phyloP scores from a whole-genome alignment of 768 basidiomycete genomes.

The Tubosaeta sp. region DNA sequence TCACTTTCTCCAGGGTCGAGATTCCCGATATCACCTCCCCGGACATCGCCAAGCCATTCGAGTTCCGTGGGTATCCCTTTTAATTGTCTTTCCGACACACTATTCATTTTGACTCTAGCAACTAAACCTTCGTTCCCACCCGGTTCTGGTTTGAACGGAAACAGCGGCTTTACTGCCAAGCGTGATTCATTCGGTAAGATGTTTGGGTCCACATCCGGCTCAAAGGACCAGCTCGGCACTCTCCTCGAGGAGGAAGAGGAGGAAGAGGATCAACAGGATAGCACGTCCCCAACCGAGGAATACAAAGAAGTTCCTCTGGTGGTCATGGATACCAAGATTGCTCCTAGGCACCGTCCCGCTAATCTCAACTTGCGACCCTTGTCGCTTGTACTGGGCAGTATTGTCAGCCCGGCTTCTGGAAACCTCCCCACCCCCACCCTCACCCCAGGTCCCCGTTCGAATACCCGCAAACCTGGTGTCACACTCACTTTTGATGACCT shows the following conservation, averaged over 20 bases:
- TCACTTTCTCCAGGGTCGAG: slow-evolving; percentile 71
- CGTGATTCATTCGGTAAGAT: slow-evolving; percentile 80
- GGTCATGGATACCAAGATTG: slow-evolving; percentile 30
- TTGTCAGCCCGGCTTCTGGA: slow-evolving; percentile 33
- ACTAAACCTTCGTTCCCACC: slow-evolving; percentile 58
- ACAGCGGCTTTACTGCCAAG: slow-evolving; percentile 50
- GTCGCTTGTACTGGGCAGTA: slow-evolving; percentile 57
- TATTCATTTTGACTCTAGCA: slow-evolving; percentile 35
- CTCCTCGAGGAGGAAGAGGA: slow-evolving; percentile 87
- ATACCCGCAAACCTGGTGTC: slow-evolving; percentile 35
- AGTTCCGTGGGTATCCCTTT: slow-evolving; percentile 55
- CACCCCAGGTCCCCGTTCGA: slow-evolving; percentile 44
- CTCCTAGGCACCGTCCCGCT: slow-evolving; percentile 58
- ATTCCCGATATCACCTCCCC: slow-evolving; percentile 73
- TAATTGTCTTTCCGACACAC: not conserved
- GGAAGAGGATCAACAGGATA: slow-evolving; percentile 77
- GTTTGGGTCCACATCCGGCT: slow-evolving; percentile 51
- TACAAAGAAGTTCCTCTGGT: slow-evolving; percentile 22
- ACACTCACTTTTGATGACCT: slow-evolving; percentile 12
- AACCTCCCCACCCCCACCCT: slow-evolving; percentile 52
- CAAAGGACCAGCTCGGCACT: slow-evolving; percentile 76
- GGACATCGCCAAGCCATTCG: slow-evolving; percentile 54
- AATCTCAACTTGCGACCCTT: slow-evolving; percentile 66
- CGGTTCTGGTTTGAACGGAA: slow-evolving; percentile 36
- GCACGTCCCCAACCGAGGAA: slow-evolving; percentile 7